A percentile compares a stretch with the other conserved stretches of the same genome.
These are phyloP conservation scores for Linnemannia elongata DNA, from an alignment of 192 early-diverging fungal species.

Conservation along the genomic window DNA sequence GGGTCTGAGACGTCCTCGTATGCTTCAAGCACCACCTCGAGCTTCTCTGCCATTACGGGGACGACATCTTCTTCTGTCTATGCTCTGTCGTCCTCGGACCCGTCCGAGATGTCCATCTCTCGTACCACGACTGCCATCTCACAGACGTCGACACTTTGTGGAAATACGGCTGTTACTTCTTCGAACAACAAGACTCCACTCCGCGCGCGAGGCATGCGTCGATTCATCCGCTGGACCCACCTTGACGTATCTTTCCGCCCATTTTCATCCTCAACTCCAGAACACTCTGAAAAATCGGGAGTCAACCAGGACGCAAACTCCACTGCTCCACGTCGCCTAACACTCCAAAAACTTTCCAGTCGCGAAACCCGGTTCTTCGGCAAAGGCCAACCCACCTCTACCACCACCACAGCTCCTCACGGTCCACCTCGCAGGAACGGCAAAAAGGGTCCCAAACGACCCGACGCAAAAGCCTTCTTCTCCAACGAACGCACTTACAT, in stretches of 20 bases:
- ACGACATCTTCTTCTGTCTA: slow-evolving; percentile 8
- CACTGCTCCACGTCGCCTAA: neutral
- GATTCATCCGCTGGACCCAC: neutral
- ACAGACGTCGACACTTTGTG: slow-evolving; percentile 14
- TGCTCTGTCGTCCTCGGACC: slow-evolving; percentile 1
- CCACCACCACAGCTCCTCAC: neutral
- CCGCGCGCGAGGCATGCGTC: neutral
- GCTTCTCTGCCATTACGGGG: neutral
- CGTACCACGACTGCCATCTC: slow-evolving; percentile 1
- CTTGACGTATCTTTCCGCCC: neutral
- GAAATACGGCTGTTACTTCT: neutral
- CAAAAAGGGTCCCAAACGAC: slow-evolving; percentile 15
- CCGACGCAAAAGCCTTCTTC: slow-evolving; percentile 84
- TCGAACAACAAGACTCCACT: neutral
- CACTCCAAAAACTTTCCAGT: slow-evolving; percentile 9
- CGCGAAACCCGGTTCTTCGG: slow-evolving; percentile 13
- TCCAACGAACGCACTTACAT: slow-evolving; percentile 93
- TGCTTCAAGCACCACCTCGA: neutral
- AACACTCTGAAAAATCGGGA: too few relatives aligned
- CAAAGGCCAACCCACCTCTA: neutral
- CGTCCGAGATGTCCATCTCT: neutral
- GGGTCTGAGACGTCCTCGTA: slow-evolving; percentile 4
- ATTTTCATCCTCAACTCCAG: neutral
- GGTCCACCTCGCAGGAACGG: neutral
- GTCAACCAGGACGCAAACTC: too few relatives aligned